phyloP scores from a whole-genome alignment of 1,284 basidiomycete species.

The Earliella scabrosa region DNA sequence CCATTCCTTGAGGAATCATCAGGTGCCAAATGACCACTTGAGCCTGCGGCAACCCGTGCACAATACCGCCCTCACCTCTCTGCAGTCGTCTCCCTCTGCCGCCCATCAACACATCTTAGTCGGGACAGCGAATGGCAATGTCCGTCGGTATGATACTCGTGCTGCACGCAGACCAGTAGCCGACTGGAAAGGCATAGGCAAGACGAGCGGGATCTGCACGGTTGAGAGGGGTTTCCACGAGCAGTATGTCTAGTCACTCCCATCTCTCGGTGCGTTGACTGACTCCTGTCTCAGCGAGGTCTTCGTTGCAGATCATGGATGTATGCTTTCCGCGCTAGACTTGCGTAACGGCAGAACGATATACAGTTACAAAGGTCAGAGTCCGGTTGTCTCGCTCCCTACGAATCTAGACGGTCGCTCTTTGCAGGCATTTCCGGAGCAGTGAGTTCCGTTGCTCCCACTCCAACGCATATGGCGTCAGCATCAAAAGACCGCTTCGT shows the following conservation, averaged over 20 bases:
- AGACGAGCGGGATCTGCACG: constrained; percentile 68
- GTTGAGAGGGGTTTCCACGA: constrained; percentile 67
- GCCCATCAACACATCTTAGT: constrained; percentile 61
- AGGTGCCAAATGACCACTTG: constrained; percentile 81
- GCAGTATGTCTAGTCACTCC: constrained; percentile 55
- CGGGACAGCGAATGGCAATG: constrained; percentile 79
- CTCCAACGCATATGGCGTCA: constrained; percentile 58
- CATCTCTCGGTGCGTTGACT: not conserved
- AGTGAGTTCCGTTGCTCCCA: constrained; percentile 63
- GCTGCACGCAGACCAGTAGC: constrained; percentile 71
- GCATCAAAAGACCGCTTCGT: constrained; percentile 70
- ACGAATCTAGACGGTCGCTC: not conserved
- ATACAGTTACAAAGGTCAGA: constrained; percentile 74
- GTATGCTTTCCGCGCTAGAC: constrained; percentile 74
- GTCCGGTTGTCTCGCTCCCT: not conserved
- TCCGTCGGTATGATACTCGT: constrained; percentile 84
- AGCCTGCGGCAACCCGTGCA: constrained; percentile 83
- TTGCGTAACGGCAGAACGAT: constrained; percentile 71
- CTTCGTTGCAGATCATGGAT: constrained; percentile 77
- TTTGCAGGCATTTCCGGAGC: constrained; percentile 68
- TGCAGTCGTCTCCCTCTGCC: constrained; percentile 46
- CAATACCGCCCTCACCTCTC: constrained; percentile 69
- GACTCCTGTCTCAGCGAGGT: constrained; percentile 57
- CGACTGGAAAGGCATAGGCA: constrained; percentile 65
- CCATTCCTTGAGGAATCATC: not conserved